Base-by-base conservation (phyloP, 257 asterid species). In the Gentiana dahurica region DNA sequence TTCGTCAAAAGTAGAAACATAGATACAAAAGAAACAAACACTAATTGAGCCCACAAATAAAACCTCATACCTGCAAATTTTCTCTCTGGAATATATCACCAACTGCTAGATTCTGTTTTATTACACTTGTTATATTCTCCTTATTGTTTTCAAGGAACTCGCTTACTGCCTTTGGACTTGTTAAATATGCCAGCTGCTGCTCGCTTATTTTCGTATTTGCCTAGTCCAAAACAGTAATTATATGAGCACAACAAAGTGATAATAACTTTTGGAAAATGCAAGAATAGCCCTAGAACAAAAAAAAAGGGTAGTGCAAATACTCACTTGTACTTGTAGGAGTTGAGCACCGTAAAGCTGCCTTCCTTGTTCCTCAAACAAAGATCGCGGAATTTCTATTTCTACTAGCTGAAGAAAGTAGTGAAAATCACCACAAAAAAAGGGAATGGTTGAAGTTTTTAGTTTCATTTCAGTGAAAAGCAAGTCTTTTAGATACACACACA, bases 311-410 rank as follows among this genome's bases (percentile, higher is more conserved):
- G 44, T 32, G 37, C 34, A 51, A 61, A 38, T 57, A 57, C 60
- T 63, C 39, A 87, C 98, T 94, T 91, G 98, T 70, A 83, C 58
- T 77, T 91, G 95, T 66, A 91, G 68, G 57, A 91, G 93, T 69
- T 85, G 95, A 52, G 94, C 90, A 51, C 98, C 98, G 46, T 91
- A 91, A 15, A 91, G 90, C 75, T 91, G 88, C 60, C 97, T 85
- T 61, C 95, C 97, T 79, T 87, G 98, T 63, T 91, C 98, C 75
- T 91, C 88, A 46, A 83, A 85, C 77, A 91, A 69, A 12, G 95
- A 79, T 70, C 59, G 97, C 51, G 97, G 98, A 59, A 87, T 82
- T 34, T 81, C 92, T 60, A 85, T 88, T 77, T 91, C 85, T 62
- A 85, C 76, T 94, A 87, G 78, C 98, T 87, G 63, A 34, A 65